phyloP scores from a whole-genome alignment of 2,329 filamentous ascomycete genomes.

The Geosmithia morbida region DNA sequence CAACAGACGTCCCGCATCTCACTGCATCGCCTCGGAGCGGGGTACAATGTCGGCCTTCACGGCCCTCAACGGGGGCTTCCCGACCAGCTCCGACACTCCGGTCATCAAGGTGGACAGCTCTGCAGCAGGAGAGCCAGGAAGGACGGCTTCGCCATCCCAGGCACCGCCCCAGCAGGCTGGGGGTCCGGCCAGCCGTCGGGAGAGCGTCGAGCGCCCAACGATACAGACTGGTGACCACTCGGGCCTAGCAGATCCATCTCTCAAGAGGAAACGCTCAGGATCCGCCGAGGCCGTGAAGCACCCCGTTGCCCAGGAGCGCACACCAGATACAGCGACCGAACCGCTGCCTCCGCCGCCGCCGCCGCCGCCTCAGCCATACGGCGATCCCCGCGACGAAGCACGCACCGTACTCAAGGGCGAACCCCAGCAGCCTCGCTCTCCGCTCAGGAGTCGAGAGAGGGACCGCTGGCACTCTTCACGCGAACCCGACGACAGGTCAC shows the following conservation, averaged over 20 bases:
- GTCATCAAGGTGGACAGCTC: constrained; percentile 5
- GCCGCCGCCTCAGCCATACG: too few species aligned
- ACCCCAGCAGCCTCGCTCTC: constrained; percentile 10
- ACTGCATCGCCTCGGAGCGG: neutral
- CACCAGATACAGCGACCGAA: constrained; percentile 16
- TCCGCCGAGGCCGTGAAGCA: constrained; percentile 37
- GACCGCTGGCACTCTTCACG: constrained; percentile 35
- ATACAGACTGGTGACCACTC: constrained; percentile 19
- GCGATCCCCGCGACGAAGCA: too few species aligned
- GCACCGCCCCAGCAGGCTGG: neutral
- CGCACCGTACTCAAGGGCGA: neutral
- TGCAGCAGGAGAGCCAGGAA: constrained; percentile 10
- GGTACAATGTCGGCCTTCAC: constrained; percentile 32
- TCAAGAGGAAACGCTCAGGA: constrained; percentile 57
- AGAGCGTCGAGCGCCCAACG: constrained; percentile 20
- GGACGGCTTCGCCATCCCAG: neutral
- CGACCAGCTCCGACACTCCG: constrained; percentile 23
- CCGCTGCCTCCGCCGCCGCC: constrained; percentile 2
- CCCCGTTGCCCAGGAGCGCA: constrained; percentile 14
- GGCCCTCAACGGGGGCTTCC: constrained; percentile 35
- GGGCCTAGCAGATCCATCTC: constrained; percentile 22
- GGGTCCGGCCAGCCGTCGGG: constrained; percentile 15
- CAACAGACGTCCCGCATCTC: neutral
- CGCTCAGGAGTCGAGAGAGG: constrained; percentile 27
- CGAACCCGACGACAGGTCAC: constrained; percentile 29